phyloP scores from a whole-genome alignment of 1,284 basidiomycete species.

The Puccinia novopanici region DNA sequence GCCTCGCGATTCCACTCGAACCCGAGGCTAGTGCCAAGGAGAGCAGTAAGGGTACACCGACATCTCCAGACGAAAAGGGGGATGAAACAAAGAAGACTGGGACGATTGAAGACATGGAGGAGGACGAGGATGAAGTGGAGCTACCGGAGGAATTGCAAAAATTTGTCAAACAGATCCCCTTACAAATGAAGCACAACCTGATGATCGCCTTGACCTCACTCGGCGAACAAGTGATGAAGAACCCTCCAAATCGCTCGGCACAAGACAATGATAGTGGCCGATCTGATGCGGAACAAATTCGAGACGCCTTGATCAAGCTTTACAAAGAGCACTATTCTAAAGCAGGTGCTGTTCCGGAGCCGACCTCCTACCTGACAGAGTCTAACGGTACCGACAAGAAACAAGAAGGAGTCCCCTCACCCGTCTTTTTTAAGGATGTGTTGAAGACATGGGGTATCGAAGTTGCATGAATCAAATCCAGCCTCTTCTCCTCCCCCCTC shows the following conservation, averaged over 20 bases:
- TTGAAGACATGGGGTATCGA: not conserved
- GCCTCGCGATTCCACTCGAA: slow-evolving; percentile 1
- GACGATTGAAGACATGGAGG: not conserved
- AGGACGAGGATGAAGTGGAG: slow-evolving; percentile 12
- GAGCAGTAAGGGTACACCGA: not conserved
- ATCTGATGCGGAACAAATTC: slow-evolving; percentile 3
- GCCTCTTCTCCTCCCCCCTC: too few relatives aligned
- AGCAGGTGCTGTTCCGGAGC: not conserved
- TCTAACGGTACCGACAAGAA: not conserved
- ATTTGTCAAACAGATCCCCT: slow-evolving; percentile 12
- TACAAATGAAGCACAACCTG: slow-evolving; percentile 26
- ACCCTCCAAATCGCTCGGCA: not conserved
- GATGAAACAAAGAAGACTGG: not conserved
- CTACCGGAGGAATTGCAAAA: slow-evolving; percentile 2
- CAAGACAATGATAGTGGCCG: not conserved
- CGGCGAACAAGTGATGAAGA: slow-evolving; percentile 20
- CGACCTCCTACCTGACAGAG: not conserved
- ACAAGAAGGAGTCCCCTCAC: not conserved
- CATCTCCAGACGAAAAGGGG: not conserved
- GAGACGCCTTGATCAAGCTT: not conserved
- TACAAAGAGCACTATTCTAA: not conserved
- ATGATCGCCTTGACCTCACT: slow-evolving; percentile 1
- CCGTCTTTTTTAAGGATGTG: not conserved
- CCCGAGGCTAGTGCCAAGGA: not conserved
- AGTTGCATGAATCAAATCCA: not conserved